A percentile compares a stretch with the other conserved stretches of the same genome.
Conservation (phyloP, 2,329 filamentous ascomycete species). For the Chaetomium strumarium region DNA sequence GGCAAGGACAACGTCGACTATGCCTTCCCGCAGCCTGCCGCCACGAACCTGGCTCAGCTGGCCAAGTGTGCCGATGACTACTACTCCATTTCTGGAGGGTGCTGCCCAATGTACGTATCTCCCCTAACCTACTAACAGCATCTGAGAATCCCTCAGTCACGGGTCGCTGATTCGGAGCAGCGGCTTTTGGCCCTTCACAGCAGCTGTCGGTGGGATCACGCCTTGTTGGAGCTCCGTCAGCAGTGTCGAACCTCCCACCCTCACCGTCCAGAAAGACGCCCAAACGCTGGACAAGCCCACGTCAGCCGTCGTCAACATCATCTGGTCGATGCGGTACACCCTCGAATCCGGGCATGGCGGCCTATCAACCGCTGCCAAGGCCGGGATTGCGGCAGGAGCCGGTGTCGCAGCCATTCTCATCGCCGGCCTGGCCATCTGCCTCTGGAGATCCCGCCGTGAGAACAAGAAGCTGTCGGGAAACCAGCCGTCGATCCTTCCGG, state of each 20-base stretch:
- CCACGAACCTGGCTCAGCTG: slow-evolving; percentile 13
- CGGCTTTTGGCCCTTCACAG: slow-evolving; percentile 26
- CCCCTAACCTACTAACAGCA: background rate
- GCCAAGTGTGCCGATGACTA: slow-evolving; percentile 25
- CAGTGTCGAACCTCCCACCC: slow-evolving; percentile 15
- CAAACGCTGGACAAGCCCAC: slow-evolving; percentile 21
- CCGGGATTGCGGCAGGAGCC: slow-evolving; percentile 19
- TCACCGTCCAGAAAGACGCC: slow-evolving; percentile 19
- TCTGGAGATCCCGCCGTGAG: slow-evolving; percentile 19
- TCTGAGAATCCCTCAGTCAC: background rate
- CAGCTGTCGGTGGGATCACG: slow-evolving; percentile 25
- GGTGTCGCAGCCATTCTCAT: slow-evolving; percentile 19
- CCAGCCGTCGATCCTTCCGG: background rate
- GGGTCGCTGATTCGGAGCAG: slow-evolving; percentile 2
- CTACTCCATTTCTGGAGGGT: slow-evolving; percentile 25
- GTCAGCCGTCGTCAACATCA: slow-evolving; percentile 27
- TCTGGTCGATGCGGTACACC: slow-evolving; percentile 27
- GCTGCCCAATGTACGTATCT: slow-evolving; percentile 24
- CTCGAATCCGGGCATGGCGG: slow-evolving; percentile 5
- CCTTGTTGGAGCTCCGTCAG: slow-evolving; percentile 26
- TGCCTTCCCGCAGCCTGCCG: slow-evolving; percentile 20
- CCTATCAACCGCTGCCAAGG: slow-evolving; percentile 19
- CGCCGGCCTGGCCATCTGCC: slow-evolving; percentile 17
- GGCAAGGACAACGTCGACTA: slow-evolving; percentile 6
- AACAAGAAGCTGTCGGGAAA: slow-evolving; percentile 14